phyloP scores from a whole-genome alignment of 352 stramenopile genomes.

The Pythium brassicae region DNA sequence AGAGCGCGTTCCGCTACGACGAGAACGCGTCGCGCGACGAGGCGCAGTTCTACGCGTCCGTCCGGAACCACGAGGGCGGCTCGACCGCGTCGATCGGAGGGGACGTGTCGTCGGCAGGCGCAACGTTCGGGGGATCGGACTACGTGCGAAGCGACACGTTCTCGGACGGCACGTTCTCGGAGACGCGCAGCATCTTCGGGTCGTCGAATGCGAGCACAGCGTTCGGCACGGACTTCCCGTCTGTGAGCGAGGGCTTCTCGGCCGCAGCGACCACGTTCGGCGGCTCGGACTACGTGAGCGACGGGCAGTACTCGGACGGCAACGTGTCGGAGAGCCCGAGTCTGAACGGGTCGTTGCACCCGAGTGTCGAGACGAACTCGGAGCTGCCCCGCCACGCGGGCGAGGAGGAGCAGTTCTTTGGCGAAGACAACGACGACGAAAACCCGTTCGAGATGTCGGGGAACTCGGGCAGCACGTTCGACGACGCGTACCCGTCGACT shows the following conservation, averaged over 20 bases:
- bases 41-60: constrained; percentile 13
- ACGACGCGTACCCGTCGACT: constrained; percentile 9
- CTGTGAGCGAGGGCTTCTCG: constrained; percentile 68
- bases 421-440: constrained; percentile 17
- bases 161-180: constrained; percentile 62
- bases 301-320: constrained; percentile 50
- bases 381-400: constrained; percentile 29
- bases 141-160: constrained; percentile 57
- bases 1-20: constrained; percentile 9
- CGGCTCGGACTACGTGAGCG: constrained; percentile 53
- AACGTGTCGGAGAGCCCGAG: constrained; percentile 55
- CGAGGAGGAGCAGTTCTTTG: constrained; percentile 29
- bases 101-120: constrained; percentile 62
- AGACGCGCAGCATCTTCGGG: constrained; percentile 66
- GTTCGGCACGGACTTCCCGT: constrained; percentile 71
- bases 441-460: constrained; percentile 23
- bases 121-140: constrained; percentile 73
- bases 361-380: constrained; percentile 29
- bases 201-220: constrained; percentile 75
- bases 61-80: constrained; percentile 19
- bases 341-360: constrained; percentile 40
- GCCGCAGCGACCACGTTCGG: constrained; percentile 55
- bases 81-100: constrained; percentile 61
- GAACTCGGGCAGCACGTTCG: constrained; percentile 25
- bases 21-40: constrained; percentile 11